Conservation (phyloP, 306 rosid species). For the Acmispon strigosus region DNA sequence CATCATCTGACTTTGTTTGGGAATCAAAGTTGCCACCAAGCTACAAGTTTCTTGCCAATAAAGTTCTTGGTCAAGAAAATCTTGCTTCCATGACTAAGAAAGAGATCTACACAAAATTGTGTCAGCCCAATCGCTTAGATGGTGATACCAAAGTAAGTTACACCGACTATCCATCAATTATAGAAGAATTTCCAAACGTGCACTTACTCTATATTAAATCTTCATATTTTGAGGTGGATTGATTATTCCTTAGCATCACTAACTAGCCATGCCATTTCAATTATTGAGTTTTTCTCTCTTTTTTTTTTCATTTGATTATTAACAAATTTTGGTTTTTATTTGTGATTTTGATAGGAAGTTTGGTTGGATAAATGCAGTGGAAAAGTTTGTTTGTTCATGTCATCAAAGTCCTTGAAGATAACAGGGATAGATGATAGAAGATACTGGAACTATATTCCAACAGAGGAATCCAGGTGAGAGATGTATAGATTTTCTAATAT, state of each 20-base stretch:
- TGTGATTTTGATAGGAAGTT: slow-evolving; percentile 38
- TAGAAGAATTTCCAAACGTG: too few relatives aligned
- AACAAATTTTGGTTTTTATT: neutral
- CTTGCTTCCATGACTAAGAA: slow-evolving; percentile 34
- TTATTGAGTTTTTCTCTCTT: neutral
- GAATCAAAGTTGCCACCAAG: slow-evolving; percentile 66
- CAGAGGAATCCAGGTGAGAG: slow-evolving; percentile 81
- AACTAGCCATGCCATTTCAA: too few relatives aligned
- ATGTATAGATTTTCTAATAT: neutral
- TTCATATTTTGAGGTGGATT: too few relatives aligned
- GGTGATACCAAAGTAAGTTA: slow-evolving; percentile 47
- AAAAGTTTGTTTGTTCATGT: slow-evolving; percentile 50
- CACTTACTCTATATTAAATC: too few relatives aligned
- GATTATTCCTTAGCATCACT: too few relatives aligned
- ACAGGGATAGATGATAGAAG: slow-evolving; percentile 92
- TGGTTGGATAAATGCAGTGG: slow-evolving; percentile 78
- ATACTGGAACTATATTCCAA: slow-evolving; percentile 70
- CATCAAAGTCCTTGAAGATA: slow-evolving; percentile 70
- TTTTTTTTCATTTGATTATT: neutral
- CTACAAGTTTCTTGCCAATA: slow-evolving; percentile 42
- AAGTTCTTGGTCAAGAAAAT: slow-evolving; percentile 23
- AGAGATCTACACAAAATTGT: slow-evolving; percentile 47
- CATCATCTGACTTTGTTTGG: slow-evolving; percentile 73
- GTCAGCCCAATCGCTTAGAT: slow-evolving; percentile 53
- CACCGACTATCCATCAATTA: too few relatives aligned